phyloP scores from a whole-genome alignment of 2,329 filamentous ascomycete genomes.

The Didymosphaeria variabile region DNA sequence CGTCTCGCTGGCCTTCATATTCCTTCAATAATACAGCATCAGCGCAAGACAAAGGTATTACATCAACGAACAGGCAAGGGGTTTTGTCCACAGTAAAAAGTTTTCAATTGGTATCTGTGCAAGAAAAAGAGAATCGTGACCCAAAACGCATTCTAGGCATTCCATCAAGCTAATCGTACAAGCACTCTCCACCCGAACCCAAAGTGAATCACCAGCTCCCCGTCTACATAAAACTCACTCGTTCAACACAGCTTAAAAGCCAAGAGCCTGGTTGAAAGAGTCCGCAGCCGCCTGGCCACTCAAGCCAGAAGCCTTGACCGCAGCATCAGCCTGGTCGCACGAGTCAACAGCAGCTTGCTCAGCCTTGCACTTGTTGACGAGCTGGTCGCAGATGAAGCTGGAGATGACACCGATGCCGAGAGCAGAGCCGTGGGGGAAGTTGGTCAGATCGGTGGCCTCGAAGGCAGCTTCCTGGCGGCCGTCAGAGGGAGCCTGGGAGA shows the following conservation, averaged over 20 bases:
- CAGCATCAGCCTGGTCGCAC: slow-evolving; percentile 33
- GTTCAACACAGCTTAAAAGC: slow-evolving; percentile 25
- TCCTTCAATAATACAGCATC: too few relatives aligned
- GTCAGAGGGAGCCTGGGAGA: slow-evolving; percentile 57
- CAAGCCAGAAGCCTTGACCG: slow-evolving; percentile 26
- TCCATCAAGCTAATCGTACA: slow-evolving; percentile 15
- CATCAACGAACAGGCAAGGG: not conserved
- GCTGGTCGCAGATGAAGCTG: slow-evolving; percentile 58
- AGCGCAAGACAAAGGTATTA: not conserved
- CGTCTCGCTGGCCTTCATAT: too few relatives aligned
- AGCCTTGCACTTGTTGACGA: slow-evolving; percentile 43
- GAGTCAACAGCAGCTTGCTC: slow-evolving; percentile 28
- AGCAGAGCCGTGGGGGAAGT: slow-evolving; percentile 64
- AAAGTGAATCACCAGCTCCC: not conserved
- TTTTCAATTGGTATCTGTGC: slow-evolving; percentile 20
- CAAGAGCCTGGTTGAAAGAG: slow-evolving; percentile 41
- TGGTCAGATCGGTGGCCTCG: slow-evolving; percentile 52
- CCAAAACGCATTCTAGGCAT: not conserved
- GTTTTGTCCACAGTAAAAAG: not conserved
- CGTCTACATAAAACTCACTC: not conserved
- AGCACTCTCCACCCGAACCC: not conserved
- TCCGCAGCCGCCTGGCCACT: slow-evolving; percentile 38
- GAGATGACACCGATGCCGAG: slow-evolving; percentile 59
- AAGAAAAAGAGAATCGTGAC: slow-evolving; percentile 11
- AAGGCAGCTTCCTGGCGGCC: slow-evolving; percentile 58